Evolutionary conservation across 306 rosid genomes (phyloP), one percentile per base, ranked within the genome.

Genomic region (Glycine soja): DNA sequence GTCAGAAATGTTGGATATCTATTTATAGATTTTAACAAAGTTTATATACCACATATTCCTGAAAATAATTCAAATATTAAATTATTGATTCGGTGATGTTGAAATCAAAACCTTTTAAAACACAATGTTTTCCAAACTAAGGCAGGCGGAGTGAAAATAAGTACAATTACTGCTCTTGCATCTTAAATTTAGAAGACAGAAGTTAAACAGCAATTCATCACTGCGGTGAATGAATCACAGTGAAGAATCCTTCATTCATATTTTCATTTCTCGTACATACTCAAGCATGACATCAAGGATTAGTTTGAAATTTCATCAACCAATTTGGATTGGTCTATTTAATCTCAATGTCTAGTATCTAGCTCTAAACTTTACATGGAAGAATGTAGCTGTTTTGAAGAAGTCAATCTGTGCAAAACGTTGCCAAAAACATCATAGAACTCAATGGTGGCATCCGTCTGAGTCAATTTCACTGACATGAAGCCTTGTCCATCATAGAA

Each of bases 401-500:
- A 68, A 63, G 54, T 70, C 53, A 72, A 30, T 45, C 70, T 89
- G 15, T 84, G 86, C 81, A 86, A 70, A 77, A 86, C 72, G 0
- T 77, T 43, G 75, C 90, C 92, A 77, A 18, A 77, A 84, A 84
- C 88, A 80, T 86, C 90, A 77, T 86, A 86, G 81, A 86, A 86
- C 52, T 68, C 74, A 65, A 89, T 74, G 72, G 36, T 53, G 76
- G 90, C 88, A 43, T 86, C 84, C n/a, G 72, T 80, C 34, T 52
- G 71, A 52, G 87, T 72, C 82, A 89, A 73, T 72, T 84, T 57
- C 48, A 82, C 90, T 6, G 90, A 89, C 90, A 89, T 86, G 87
- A 89, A 89, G 70, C 90, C 92, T 75, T 89, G 92, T 80, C 92
- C 92, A 77, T 86, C 90, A 70, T 89, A 86, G 84, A 84, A 89